These are phyloP conservation scores for Boletus tomentosulus DNA, from an alignment of 768 basidiomycete species.

Conservation along the genomic window DNA sequence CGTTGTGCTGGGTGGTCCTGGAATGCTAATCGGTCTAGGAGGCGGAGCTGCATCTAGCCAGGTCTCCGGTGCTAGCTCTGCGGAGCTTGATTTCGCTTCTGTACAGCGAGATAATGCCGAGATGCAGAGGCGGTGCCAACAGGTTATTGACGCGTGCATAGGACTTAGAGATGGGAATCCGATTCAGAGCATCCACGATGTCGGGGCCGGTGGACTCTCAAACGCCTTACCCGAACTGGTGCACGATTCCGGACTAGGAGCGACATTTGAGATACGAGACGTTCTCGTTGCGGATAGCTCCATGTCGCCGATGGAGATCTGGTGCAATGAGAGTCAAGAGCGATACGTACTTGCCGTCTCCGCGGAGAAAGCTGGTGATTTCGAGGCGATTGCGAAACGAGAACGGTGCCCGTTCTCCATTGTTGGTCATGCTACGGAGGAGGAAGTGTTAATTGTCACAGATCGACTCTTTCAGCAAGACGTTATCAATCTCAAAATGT, in stretches of 20 bases:
- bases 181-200: constrained; percentile 96
- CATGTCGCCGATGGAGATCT: constrained; percentile 99
- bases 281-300: constrained; percentile 87
- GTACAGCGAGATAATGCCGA: constrained; percentile 98
- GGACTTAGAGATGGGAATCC: constrained; percentile 59
- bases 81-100: constrained; percentile 93
- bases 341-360: constrained; percentile 92
- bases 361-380: constrained; percentile 53
- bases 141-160: constrained; percentile 92
- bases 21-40: constrained; percentile 93
- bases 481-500: constrained; percentile 89
- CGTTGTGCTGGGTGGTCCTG: constrained; percentile 92
- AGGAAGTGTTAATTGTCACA: constrained; percentile 82
- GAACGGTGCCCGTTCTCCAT: constrained; percentile 93
- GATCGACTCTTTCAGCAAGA: constrained; percentile 76
- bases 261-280: constrained; percentile 88
- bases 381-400: constrained; percentile 74
- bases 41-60: constrained; percentile 97
- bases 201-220: constrained; percentile 94
- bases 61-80: constrained; percentile 84
- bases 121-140: constrained; percentile 96
- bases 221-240: constrained; percentile 97
- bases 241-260: constrained; percentile 92
- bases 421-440: constrained; percentile 81
- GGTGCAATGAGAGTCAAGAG: constrained; percentile 99